These are phyloP conservation scores for Gossypium herbaceum DNA, from an alignment of 345 rosid genomes.

Conservation along the genomic window DNA sequence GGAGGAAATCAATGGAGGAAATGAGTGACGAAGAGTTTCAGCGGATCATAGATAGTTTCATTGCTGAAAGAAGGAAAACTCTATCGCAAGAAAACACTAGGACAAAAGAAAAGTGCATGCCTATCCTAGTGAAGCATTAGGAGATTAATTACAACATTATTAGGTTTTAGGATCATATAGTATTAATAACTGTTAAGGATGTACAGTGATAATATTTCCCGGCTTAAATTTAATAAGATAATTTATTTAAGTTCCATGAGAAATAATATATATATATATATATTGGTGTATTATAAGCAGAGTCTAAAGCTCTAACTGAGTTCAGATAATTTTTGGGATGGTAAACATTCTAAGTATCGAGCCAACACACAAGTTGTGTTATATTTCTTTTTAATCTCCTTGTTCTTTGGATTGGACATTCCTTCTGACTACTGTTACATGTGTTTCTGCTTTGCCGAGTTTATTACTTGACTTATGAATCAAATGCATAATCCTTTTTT, in stretches of 20 bases:
- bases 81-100: neutral
- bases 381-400: neutral
- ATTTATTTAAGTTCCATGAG: neutral
- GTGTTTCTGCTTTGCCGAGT: neutral
- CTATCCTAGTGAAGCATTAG: neutral
- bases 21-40: constrained; percentile 33
- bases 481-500: neutral
- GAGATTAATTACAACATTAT: neutral
- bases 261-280: no score
- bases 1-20: constrained; percentile 21
- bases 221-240: neutral
- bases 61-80: constrained; percentile 18
- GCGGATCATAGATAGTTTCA: constrained; percentile 29
- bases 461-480: neutral
- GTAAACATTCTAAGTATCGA: fast-evolving
- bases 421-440: no score
- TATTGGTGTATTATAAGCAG: no score
- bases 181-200: neutral
- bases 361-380: no score
- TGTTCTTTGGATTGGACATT: neutral
- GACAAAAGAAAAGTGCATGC: neutral
- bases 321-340: no score
- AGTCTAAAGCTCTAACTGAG: no score
- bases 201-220: neutral
- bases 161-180: neutral